These are phyloP conservation scores for Cladosporium sp. DNA, from an alignment of 2,329 filamentous ascomycete species.

Conservation along the genomic window DNA sequence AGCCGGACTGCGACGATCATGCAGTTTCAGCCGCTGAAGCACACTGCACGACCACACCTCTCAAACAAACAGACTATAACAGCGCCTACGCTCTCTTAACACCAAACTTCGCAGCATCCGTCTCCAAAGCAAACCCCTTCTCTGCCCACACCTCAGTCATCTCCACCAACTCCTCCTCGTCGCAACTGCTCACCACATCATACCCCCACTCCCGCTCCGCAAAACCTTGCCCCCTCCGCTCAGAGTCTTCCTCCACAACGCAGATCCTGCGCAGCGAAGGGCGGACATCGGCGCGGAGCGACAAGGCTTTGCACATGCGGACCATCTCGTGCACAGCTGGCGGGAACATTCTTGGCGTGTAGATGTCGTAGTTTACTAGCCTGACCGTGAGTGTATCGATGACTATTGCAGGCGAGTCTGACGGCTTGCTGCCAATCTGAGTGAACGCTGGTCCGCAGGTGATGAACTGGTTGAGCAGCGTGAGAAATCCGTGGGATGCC, in stretches of 20 bases:
- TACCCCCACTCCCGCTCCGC: constrained; percentile 5
- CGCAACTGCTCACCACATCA: neutral
- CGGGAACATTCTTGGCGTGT: constrained; percentile 10
- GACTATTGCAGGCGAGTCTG: neutral
- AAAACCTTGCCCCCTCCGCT: neutral
- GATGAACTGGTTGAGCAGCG: constrained; percentile 30
- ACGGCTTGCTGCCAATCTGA: neutral
- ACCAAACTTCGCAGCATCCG: neutral
- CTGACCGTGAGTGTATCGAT: neutral
- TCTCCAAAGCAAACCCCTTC: neutral
- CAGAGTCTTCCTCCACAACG: neutral
- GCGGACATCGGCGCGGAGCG: neutral
- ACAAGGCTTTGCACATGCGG: constrained; percentile 1
- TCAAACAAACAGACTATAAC: neutral
- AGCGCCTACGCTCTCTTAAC: neutral
- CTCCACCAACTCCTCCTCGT: neutral
- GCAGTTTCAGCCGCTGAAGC: neutral
- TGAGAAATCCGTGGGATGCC: constrained; percentile 26
- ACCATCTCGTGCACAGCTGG: constrained; percentile 1
- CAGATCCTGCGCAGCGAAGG: neutral
- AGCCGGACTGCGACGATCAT: neutral
- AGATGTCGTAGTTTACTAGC: constrained; percentile 5
- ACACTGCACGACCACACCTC: neutral
- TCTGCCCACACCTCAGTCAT: neutral
- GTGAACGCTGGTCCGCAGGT: constrained; percentile 28